Conservation (phyloP, 768 basidiomycete genomes). For the Kwoniella pini region DNA sequence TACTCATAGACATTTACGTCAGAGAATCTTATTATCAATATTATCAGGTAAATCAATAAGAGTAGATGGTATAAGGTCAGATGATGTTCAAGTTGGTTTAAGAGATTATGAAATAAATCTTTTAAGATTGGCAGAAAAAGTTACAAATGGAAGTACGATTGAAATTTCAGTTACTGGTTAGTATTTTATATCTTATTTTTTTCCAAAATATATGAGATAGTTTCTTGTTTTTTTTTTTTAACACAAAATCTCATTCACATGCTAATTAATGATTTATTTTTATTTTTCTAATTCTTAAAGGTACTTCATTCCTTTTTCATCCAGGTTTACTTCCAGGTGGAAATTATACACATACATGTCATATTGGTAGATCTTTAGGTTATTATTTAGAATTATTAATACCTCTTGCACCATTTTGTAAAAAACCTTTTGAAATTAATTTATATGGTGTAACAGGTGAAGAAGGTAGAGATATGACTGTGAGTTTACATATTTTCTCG, state of each 20-base stretch:
- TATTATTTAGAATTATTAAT: conserved; percentile 91
- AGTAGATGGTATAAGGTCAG: conserved; percentile 82
- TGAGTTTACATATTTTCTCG: no score
- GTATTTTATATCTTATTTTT: no score
- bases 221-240: no score
- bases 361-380: conserved; percentile 81
- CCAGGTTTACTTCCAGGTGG: conserved; percentile 91
- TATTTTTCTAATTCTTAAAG: conserved; percentile 57
- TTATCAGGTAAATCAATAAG: conserved; percentile 81
- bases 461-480: conserved; percentile 80
- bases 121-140: conserved; percentile 79
- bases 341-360: conserved; percentile 77
- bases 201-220: no score
- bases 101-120: conserved; percentile 91
- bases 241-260: no score
- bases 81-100: conserved; percentile 95
- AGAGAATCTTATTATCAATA: conserved; percentile 82
- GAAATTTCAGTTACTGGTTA: conserved; percentile 94
- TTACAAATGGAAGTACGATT: conserved; percentile 89
- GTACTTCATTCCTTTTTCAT: conserved; percentile 86
- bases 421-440: conserved; percentile 77
- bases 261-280: no score
- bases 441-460: conserved; percentile 90
- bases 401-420: conserved; percentile 89
- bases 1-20: conserved; percentile 78